Evolutionary conservation across 768 basidiomycete species (phyloP).

Genomic region (Amanita exitialis): DNA sequence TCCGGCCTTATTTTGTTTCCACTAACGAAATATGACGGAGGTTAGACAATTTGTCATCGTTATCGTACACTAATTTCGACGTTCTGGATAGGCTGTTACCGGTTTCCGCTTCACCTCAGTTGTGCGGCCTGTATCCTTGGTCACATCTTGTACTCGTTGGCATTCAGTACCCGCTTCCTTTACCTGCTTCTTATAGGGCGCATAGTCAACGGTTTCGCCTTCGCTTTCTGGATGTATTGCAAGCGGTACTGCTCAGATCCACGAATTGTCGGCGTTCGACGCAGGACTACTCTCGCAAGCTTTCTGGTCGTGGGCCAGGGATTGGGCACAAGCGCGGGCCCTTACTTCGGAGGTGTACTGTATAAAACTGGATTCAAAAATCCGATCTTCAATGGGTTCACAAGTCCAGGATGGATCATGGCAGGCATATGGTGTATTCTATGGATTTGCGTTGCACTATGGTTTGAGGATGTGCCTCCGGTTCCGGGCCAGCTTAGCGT

Average conservation of each 20-base stretch:
- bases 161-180: slow-evolving; percentile 47
- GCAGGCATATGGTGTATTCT: slow-evolving; percentile 42
- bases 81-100: slow-evolving; percentile 37
- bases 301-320: slow-evolving; percentile 58
- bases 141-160: slow-evolving; percentile 49
- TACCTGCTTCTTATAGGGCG: slow-evolving; percentile 66
- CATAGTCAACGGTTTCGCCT: slow-evolving; percentile 51
- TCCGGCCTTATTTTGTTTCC: slow-evolving; percentile 49
- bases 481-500: neutral
- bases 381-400: slow-evolving; percentile 54
- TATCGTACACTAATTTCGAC: no score
- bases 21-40: slow-evolving; percentile 43
- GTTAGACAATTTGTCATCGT: slow-evolving; percentile 17
- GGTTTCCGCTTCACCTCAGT: slow-evolving; percentile 39
- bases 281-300: slow-evolving; percentile 50
- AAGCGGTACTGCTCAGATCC: slow-evolving; percentile 66
- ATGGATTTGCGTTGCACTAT: slow-evolving; percentile 26
- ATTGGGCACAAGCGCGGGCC: slow-evolving; percentile 50
- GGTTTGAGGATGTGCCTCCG: slow-evolving; percentile 30
- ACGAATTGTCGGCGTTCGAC: slow-evolving; percentile 54
- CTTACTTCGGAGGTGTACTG: slow-evolving; percentile 52
- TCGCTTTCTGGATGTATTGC: slow-evolving; percentile 56
- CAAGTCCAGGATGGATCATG: slow-evolving; percentile 61
- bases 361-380: slow-evolving; percentile 51
- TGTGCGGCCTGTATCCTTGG: slow-evolving; percentile 46